Conservation (phyloP, 805 yeast species). For the Starmera dryadoides region DNA sequence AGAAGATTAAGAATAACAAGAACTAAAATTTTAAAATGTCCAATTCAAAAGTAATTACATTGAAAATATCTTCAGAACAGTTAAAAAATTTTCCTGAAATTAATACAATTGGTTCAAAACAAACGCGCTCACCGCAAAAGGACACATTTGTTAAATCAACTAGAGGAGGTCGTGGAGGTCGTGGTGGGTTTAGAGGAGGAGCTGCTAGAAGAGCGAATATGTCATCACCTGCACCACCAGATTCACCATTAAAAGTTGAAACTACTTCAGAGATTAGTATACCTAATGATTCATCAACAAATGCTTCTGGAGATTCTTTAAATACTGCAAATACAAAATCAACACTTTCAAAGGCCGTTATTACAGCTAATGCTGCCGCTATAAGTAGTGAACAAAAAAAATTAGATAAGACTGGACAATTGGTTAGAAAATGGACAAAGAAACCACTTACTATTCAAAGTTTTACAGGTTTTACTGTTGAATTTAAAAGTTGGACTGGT, state of each 20-base stretch:
- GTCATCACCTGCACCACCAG: not conserved
- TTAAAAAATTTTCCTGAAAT: not conserved
- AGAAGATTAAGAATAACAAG: too few species aligned
- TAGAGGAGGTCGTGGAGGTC: not conserved
- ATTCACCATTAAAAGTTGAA: conserved; percentile 1
- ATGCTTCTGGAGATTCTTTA: not conserved
- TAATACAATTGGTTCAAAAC: not conserved
- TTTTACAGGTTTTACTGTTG: conserved; percentile 37
- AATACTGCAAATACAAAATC: not conserved
- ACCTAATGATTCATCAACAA: not conserved
- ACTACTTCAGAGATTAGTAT: not conserved
- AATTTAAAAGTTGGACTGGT: conserved; percentile 32
- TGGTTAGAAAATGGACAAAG: conserved; percentile 37
- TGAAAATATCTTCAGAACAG: not conserved
- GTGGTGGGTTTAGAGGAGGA: not conserved
- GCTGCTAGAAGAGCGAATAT: not conserved
- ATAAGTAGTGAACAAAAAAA: conserved; percentile 20
- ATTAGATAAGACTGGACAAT: conserved; percentile 35
- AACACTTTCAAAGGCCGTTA: not conserved
- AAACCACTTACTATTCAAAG: conserved; percentile 30
- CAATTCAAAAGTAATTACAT: not conserved
- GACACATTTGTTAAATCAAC: not conserved
- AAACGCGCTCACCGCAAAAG: not conserved
- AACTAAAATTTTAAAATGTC: not conserved
- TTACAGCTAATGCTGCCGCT: not conserved